Percentiles rank a stretch among this genome's conserved stretches.
These are phyloP conservation scores for Jimgerdemannia lactiflua DNA, from an alignment of 192 early-diverging fungal species.

Conservation along the genomic window DNA sequence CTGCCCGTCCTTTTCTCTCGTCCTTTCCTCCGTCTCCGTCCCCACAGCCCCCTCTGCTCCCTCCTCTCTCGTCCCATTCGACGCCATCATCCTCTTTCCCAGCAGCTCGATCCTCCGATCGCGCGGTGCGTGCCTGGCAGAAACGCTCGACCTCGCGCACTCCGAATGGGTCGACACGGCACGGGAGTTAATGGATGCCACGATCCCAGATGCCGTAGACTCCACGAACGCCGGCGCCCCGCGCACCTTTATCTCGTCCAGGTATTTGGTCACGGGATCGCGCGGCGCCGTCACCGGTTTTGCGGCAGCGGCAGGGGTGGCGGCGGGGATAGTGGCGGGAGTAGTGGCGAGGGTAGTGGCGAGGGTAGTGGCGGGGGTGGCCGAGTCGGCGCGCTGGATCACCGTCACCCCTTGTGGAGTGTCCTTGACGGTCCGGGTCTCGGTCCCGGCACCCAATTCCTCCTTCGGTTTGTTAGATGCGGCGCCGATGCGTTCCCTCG, in stretches of 20 bases:
- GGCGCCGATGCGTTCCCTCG: no score
- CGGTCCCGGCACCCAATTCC: no score
- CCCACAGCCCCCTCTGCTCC: constrained; percentile 8
- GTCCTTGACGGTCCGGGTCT: no score
- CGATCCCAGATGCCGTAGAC: not conserved
- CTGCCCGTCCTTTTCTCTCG: not conserved
- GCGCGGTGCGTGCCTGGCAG: constrained; percentile 15
- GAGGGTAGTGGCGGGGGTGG: not conserved
- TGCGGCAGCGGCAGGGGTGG: not conserved
- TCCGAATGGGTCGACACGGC: not conserved
- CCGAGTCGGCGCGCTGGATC: no score
- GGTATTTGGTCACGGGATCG: not conserved
- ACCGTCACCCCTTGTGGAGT: no score
- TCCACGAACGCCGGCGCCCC: not conserved
- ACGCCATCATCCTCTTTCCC: not conserved
- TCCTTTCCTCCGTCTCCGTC: constrained; percentile 4
- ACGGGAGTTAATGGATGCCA: not conserved
- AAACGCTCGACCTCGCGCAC: constrained; percentile 1
- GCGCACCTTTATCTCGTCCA: not conserved
- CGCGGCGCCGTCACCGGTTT: no score
- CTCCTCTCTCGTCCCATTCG: not conserved
- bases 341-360: not conserved
- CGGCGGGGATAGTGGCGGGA: not conserved
- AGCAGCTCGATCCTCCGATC: constrained; percentile 15
- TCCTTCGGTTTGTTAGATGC: no score